Evolutionary conservation across 2,329 filamentous ascomycete species (phyloP), one percentile per base, ranked within the genome.

Genomic region (Sarocladium kiliense): DNA sequence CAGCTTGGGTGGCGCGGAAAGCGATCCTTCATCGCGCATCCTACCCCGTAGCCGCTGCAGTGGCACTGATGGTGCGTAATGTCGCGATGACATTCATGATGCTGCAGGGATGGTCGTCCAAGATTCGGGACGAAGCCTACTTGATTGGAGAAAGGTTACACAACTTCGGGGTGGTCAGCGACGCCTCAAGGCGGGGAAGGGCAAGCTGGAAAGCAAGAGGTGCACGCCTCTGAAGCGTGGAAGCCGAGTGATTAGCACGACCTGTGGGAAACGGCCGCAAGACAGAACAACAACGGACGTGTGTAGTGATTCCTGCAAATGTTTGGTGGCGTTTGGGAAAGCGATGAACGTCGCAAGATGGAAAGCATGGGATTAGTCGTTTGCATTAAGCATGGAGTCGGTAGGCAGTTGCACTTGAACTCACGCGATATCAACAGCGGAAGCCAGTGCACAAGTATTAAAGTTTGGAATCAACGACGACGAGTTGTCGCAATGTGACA

Each of bases 51-150:
- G 75, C 80, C 21, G 77, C 78, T 2, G 69, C 82, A 2, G 68
- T 81, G 21, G 74, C 79, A 2, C 62, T 81, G 4, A 64, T 70
- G 3, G 63, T 75, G 3, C 69, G 62, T 55, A 69, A 77, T 27
- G 66, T 72, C 1, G 65, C 80, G 65, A 77, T 79, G 11, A 66
- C 86, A n/a, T 65, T 80, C 9, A 72, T 79, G 45, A 80, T 90
- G 54, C 80, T 94, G 53, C 80, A 82, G 47, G 75, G 83, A 19
- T 97, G 93, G 92, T 45, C 54, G 10, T 78, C 85, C 56, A 83
- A 87, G 56, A 91, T 99, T 47, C 79, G 91, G 37, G 95, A 99
- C 68, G 95, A 99, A 71, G 92, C 96, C 0, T 99, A 99, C 68
- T 76, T 99, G 44, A 94, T 97, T 65, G 94, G 94, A 2, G 93